A percentile compares a stretch with the other conserved stretches of the same genome.
phyloP scores from a whole-genome alignment of 2,329 filamentous ascomycete species.

The Fusarium sp. region DNA sequence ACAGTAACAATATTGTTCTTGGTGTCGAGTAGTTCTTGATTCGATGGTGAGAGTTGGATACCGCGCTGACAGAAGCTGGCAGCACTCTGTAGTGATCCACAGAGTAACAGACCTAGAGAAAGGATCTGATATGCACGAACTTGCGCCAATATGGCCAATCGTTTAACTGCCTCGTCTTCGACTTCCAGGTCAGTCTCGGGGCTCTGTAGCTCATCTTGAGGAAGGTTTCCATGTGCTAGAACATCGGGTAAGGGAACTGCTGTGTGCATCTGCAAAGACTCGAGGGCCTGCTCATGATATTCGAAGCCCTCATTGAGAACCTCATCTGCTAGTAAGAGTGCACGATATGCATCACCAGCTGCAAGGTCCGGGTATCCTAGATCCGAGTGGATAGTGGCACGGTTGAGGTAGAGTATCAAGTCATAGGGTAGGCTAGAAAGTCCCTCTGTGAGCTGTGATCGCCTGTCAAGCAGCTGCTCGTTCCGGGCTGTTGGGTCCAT shows the following conservation, averaged over 20 bases:
- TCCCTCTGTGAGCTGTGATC: constrained; percentile 67
- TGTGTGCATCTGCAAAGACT: constrained; percentile 57
- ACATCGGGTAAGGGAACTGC: constrained; percentile 57
- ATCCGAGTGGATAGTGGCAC: constrained; percentile 76
- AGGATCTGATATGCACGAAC: constrained; percentile 70
- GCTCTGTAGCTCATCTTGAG: constrained; percentile 50
- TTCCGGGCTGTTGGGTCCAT: constrained; percentile 54
- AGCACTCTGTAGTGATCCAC: constrained; percentile 77
- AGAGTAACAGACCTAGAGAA: constrained; percentile 68
- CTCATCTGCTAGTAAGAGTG: constrained; percentile 87
- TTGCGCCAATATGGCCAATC: constrained; percentile 63
- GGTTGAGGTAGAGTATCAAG: constrained; percentile 72
- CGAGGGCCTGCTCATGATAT: constrained; percentile 77
- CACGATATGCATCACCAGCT: constrained; percentile 88
- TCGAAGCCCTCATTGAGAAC: constrained; percentile 82
- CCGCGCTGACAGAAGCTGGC: constrained; percentile 74
- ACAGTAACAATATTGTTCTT: constrained; percentile 66
- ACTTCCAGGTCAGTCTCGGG: constrained; percentile 50
- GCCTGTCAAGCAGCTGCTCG: constrained; percentile 63
- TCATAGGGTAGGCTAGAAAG: constrained; percentile 68
- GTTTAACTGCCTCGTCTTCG: constrained; percentile 49
- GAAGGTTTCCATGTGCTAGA: constrained; percentile 58
- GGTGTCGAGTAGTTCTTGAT: constrained; percentile 66
- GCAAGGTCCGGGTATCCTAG: constrained; percentile 92
- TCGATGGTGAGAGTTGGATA: constrained; percentile 64